Evolutionary conservation across 1,139 yeast genomes (phyloP).

Genomic region (Diutina siamensis): DNA sequence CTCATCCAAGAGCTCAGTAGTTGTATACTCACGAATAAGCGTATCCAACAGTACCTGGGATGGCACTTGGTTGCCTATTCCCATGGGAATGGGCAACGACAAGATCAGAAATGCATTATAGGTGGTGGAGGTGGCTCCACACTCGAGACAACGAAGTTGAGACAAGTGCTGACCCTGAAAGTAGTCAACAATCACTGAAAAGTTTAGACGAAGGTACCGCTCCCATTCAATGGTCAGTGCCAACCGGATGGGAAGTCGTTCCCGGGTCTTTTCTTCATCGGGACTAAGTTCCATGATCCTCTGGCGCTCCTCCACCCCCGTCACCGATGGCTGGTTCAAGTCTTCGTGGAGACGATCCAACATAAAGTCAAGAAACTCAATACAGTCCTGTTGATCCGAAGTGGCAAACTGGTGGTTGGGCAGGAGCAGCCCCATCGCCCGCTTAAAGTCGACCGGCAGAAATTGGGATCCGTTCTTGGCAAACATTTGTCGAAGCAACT

Average conservation of each 20-base stretch:
- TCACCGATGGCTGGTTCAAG: conserved; percentile 46
- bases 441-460: conserved; percentile 49
- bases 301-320: conserved; percentile 25
- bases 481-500: conserved; percentile 49
- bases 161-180: conserved; percentile 90
- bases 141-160: conserved; percentile 61
- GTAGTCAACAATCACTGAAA: conserved; percentile 73
- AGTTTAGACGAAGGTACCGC: conserved; percentile 71
- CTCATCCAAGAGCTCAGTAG: conserved; percentile 58
- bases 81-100: conserved; percentile 59
- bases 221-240: conserved; percentile 97
- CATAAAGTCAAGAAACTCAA: conserved; percentile 76
- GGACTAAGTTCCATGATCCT: conserved; percentile 43
- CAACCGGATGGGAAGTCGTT: conserved; percentile 61
- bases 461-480: conserved; percentile 35
- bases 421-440: conserved; percentile 57
- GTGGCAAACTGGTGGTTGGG: conserved; percentile 51
- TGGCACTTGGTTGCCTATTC: conserved; percentile 13
- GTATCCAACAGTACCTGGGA: conserved; percentile 38
- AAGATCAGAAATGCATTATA: conserved; percentile 72
- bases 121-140: conserved; percentile 76
- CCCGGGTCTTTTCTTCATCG: conserved; percentile 68
- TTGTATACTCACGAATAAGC: conserved; percentile 62
- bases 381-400: conserved; percentile 88
- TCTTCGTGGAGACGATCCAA: conserved; percentile 87